These are phyloP conservation scores for Pneumocystis sp. DNA, from an alignment of 1,139 yeast species.

Conservation along the genomic window DNA sequence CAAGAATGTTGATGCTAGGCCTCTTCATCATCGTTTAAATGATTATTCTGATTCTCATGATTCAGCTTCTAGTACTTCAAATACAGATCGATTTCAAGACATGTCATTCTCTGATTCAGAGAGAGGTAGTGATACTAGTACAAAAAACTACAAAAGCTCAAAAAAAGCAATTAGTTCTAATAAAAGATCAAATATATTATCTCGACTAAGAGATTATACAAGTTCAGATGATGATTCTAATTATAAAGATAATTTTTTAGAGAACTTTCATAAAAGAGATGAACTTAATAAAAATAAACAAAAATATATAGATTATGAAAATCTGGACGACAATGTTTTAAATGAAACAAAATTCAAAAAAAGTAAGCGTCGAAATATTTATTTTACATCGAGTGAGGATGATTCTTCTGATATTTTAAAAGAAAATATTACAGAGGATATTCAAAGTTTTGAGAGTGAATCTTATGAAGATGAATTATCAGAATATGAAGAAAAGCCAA, in stretches of 20 bases:
- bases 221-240: neutral
- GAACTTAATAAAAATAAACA: neutral
- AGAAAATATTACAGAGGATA: neutral
- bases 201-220: neutral
- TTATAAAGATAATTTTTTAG: neutral
- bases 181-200: neutral
- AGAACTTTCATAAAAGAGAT: neutral
- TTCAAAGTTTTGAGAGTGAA: neutral
- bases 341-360: neutral
- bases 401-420: neutral
- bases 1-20: slow-evolving; percentile 24
- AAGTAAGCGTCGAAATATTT: neutral
- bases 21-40: slow-evolving; percentile 62
- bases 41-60: slow-evolving; percentile 25
- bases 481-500: slow-evolving; percentile 25
- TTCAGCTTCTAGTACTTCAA: slow-evolving; percentile 7
- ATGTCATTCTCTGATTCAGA: slow-evolving; percentile 1
- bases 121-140: neutral
- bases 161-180: neutral
- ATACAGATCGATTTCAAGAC: slow-evolving; percentile 9
- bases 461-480: slow-evolving; percentile 9
- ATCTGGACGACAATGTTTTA: neutral
- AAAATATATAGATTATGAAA: neutral
- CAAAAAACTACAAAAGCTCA: neutral
- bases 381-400: neutral